Base-by-base conservation (phyloP, 495 filamentous ascomycete genomes). In the Penicillium ucsense region DNA sequence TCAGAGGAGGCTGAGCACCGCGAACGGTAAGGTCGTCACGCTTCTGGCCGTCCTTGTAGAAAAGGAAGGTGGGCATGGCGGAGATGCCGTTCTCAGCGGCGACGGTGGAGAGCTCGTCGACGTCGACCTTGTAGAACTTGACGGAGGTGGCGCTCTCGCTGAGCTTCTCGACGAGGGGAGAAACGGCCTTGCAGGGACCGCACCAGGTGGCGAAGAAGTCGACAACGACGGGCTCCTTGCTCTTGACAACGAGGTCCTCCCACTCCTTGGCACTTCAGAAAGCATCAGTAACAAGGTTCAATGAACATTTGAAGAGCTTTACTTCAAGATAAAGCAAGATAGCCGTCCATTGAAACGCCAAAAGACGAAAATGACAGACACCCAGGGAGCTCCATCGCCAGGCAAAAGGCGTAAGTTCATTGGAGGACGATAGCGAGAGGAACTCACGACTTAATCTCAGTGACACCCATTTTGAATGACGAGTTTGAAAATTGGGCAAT, bases 191-290 rank as follows among this genome's bases (percentile, higher is more conserved):
- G 83, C 91, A 97, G 46, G 91, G 91, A 35, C 89, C 90, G 76
- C 91, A 97, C 91, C 91, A 97, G 34, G 70, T 78, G 38, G 91
- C 91, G 64, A 84, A 87, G 72, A 80, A 89, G 75, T 97, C 91
- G 65, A 95, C 61, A 54, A 96, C 71, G 53, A 94, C 75, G 53
- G 86, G 64, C 9, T 73, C 73, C 38, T 45, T 40, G 47, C 60
- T 42, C 6, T 66, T 78, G 55, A 43, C 34, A 45, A 67, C 58
- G 47, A 61, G 57, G 33, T 49, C 51, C 42, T 56, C 29, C 72
- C 82, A 95, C 32, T 81, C 74, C 0, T 66, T 63, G 52, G 72
- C 72, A 47, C 87, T 94, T 60, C 65, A 51, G 49, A 28, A 9
- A 34, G n/a, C 20, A 20, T 20, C 20, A 20, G 20, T 20, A 20